These are phyloP conservation scores for Stygiomarasmius scandens DNA, from an alignment of 1,284 basidiomycete genomes.

Conservation along the genomic window DNA sequence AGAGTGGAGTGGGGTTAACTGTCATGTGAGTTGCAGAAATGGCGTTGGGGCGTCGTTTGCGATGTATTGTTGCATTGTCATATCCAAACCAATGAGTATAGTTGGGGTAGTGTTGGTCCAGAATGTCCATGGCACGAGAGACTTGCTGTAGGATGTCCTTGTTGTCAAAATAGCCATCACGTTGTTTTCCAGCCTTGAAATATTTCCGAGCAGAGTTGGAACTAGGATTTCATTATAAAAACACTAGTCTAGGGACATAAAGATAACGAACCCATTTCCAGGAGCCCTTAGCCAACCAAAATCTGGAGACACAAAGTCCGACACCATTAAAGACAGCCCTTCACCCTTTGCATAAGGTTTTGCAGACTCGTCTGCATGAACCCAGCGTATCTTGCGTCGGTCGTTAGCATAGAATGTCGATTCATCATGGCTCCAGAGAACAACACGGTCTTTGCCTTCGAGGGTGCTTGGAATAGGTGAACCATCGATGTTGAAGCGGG, in stretches of 20 bases:
- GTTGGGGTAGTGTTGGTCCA: slow-evolving; percentile 21
- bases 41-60: slow-evolving; percentile 22
- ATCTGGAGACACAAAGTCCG: slow-evolving; percentile 26
- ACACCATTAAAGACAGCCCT: slow-evolving; percentile 26
- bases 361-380: slow-evolving; percentile 14
- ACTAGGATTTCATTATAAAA: too few relatives aligned
- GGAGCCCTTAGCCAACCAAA: slow-evolving; percentile 13
- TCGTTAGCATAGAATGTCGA: slow-evolving; percentile 32
- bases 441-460: background rate
- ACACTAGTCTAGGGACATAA: too few relatives aligned
- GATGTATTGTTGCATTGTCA: slow-evolving; percentile 30
- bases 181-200: slow-evolving; percentile 27
- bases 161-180: slow-evolving; percentile 28
- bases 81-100: slow-evolving; percentile 25
- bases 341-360: slow-evolving; percentile 25
- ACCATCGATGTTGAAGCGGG: background rate
- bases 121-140: slow-evolving; percentile 24
- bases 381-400: slow-evolving; percentile 24
- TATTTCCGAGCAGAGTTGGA: slow-evolving; percentile 16
- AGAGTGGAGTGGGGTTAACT: too few relatives aligned
- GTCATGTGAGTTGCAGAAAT: slow-evolving; percentile 26
- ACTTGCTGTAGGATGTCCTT: slow-evolving; percentile 26
- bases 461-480: slow-evolving; percentile 6
- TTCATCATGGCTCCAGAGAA: slow-evolving; percentile 31
- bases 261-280: background rate